Conservation (phyloP, 768 basidiomycete species). For the Auricularia sp. region DNA sequence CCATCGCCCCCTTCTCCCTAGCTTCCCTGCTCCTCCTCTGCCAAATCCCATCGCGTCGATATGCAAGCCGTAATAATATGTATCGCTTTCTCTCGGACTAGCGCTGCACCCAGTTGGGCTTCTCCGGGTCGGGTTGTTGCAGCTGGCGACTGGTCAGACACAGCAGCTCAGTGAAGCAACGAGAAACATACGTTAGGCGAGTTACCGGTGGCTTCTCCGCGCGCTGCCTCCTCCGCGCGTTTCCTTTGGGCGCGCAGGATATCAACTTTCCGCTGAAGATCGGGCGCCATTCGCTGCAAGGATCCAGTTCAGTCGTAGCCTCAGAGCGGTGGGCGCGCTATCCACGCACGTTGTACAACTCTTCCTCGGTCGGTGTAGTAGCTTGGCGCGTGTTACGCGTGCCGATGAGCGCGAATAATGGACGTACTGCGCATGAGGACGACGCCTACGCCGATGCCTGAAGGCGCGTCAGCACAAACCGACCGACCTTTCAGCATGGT, state of each 20-base stretch:
- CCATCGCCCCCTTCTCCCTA: neutral
- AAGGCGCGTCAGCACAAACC: neutral
- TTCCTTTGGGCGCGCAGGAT: conserved; percentile 42
- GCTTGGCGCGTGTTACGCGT: conserved; percentile 10
- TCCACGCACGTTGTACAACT: conserved; percentile 27
- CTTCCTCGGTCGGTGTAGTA: neutral
- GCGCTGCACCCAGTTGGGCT: neutral
- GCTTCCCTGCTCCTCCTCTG: neutral
- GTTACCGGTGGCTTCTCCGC: conserved; percentile 34
- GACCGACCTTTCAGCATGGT: neutral
- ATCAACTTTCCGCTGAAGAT: conserved; percentile 55
- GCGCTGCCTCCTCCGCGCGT: conserved; percentile 40
- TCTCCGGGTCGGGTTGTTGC: neutral
- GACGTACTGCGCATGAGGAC: conserved; percentile 48
- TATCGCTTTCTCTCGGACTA: neutral
- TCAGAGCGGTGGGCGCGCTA: conserved; percentile 24
- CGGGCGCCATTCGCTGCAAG: conserved; percentile 50
- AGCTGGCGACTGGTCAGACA: neutral
- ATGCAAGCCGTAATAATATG: neutral
- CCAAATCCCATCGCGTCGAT: neutral
- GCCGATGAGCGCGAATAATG: neutral
- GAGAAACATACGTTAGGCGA: neutral
- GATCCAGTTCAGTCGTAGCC: conserved; percentile 8
- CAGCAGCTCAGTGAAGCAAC: neutral
- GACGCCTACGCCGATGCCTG: conserved; percentile 51